Conservation (phyloP, 2,329 filamentous ascomycete genomes). For the Colletotrichum spaethianum region DNA sequence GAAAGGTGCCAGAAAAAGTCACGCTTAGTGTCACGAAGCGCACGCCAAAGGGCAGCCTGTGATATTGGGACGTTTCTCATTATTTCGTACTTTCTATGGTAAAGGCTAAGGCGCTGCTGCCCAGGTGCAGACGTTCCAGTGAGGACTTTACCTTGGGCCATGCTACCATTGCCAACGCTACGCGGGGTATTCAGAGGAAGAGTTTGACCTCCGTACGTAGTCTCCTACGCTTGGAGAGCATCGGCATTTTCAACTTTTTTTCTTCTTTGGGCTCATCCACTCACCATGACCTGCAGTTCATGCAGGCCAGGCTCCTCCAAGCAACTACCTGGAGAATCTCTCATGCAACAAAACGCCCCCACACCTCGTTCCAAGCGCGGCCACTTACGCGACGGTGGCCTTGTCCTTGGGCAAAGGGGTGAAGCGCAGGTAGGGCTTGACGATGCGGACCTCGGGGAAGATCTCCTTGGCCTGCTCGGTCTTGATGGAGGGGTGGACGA, state of each 20-base stretch:
- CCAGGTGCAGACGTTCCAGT: not conserved
- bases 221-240: slow-evolving; percentile 22
- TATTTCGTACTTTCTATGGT: slow-evolving; percentile 37
- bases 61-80: slow-evolving; percentile 36
- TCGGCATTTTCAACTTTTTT: slow-evolving; percentile 5
- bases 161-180: slow-evolving; percentile 14
- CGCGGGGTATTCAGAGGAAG: slow-evolving; percentile 26
- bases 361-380: slow-evolving; percentile 31
- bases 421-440: slow-evolving; percentile 83
- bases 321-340: not conserved
- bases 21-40: not conserved
- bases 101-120: slow-evolving; percentile 7
- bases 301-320: no score
- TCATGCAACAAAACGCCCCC: slow-evolving; percentile 34
- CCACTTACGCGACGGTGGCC: slow-evolving; percentile 51
- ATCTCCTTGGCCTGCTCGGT: slow-evolving; percentile 90
- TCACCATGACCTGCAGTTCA: not conserved
- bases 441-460: slow-evolving; percentile 81
- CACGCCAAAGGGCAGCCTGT: not conserved
- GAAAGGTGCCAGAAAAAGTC: no score
- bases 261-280: not conserved
- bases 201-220: not conserved
- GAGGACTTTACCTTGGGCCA: not conserved
- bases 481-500: slow-evolving; percentile 86
- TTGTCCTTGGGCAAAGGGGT: slow-evolving; percentile 74